Base-by-base conservation (phyloP, 2,329 filamentous ascomycete species). In the Cladophialophora bantiana region DNA sequence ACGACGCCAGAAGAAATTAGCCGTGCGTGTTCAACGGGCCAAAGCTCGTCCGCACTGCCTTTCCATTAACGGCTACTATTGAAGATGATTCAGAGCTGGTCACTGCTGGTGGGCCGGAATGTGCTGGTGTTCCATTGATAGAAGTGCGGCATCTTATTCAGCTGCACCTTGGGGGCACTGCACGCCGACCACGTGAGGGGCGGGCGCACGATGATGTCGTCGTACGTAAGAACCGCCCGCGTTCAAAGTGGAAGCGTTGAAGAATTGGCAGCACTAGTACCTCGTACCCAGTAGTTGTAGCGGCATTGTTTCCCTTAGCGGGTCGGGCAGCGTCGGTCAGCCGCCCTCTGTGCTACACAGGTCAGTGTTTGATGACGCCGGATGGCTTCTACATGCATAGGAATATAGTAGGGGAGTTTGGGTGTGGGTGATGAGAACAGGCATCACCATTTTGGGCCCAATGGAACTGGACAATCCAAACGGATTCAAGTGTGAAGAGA, bases 141-240 rank as follows among this genome's bases (percentile, higher is more conserved):
- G 57, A 50, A 50, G 15, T 50, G 40, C 57, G 32, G 7, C 15
- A 31, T 32, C 35, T 59, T 50, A 50, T 35, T 55, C 60, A 50
- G 31, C 40, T 34, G 38, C 31, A 35, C 52, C 34, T 55, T 3
- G 52, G 52, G 15, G 52, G 52, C 20, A 54, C 18, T 50, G 13
- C 31, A 62, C 59, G 4, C 7, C 12, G 45, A 42, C 53, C 64
- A 66, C 64, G 64, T 66, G 64, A 66, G 64, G 36, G 50, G 38
- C 52, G 59, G 45, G 56, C 34, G 64, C 58, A 62, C 64, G 45
- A 66, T 66, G 64, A 66, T 66, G 64, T 66, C 64, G 64, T 58
- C 48, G 53, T 45, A 20, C 59, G 18, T 61, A 54, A 53, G 59
- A 61, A 48, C 18, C 32, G 7, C 15, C 59, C 34, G 48, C 15